Evolutionary conservation across 495 filamentous ascomycete genomes (phyloP).

Genomic region (Chaetomium fimeti): DNA sequence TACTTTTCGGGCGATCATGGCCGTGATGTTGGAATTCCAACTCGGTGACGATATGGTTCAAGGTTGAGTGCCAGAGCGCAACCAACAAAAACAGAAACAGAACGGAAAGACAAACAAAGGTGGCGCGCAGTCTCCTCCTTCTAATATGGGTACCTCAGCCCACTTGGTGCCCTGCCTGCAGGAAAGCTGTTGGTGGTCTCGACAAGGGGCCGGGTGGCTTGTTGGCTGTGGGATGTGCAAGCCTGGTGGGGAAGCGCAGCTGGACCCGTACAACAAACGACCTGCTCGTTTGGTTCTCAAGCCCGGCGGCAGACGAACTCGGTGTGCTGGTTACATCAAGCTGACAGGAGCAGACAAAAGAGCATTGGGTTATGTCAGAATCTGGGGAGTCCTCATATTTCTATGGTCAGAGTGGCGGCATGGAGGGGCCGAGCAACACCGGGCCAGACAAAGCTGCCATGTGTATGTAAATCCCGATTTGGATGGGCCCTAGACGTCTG

Average conservation of each 20-base stretch:
- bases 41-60: not conserved
- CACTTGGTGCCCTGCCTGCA: conserved; percentile 1
- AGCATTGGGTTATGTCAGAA: not conserved
- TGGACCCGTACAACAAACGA: not conserved
- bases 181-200: conserved; percentile 13
- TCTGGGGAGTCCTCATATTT: not conserved
- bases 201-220: conserved; percentile 14
- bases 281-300: not conserved
- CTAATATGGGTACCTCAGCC: conserved; percentile 12
- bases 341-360: conserved; percentile 3
- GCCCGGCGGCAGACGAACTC: not conserved
- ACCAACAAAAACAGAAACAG: conserved; percentile 11
- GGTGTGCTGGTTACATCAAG: conserved; percentile 2
- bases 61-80: conserved; percentile 4
- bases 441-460: conserved; percentile 12
- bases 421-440: not conserved
- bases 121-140: not conserved
- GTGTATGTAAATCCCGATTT: not conserved
- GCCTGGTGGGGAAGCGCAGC: conserved; percentile 2
- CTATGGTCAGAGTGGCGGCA: conserved; percentile 1
- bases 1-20: conserved; percentile 16
- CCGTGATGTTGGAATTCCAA: conserved; percentile 3
- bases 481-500: not conserved
- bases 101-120: conserved; percentile 5
- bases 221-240: conserved; percentile 16